Evolutionary conservation across 352 stramenopile species (phyloP).

Genomic region (Elongisporangium prolatum): DNA sequence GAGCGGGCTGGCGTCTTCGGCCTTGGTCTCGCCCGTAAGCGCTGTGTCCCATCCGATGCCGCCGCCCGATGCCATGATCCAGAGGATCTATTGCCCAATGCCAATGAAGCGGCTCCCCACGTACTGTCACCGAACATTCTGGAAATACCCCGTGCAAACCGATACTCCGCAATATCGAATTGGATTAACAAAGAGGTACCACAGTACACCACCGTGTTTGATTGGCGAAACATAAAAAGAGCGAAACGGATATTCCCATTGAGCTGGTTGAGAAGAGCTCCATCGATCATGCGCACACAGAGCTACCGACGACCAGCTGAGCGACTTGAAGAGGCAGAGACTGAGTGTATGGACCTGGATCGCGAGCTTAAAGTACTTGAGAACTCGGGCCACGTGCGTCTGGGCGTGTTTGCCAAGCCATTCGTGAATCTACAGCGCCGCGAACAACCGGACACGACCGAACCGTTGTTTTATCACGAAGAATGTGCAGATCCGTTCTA

Average conservation of each 20-base stretch:
- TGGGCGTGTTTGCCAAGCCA: conserved; percentile 59
- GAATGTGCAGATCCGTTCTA: conserved; percentile 48
- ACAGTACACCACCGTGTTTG: background rate
- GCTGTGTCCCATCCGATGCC: background rate
- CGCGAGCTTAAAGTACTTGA: conserved; percentile 60
- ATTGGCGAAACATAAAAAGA: background rate
- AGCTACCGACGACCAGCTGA: conserved; percentile 20
- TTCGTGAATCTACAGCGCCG: conserved; percentile 13
- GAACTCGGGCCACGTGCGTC: conserved; percentile 42
- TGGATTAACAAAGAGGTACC: background rate
- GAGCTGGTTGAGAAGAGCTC: background rate
- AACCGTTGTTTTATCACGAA: conserved; percentile 22
- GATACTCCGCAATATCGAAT: background rate
- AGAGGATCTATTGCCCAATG: background rate
- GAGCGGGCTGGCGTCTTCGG: conserved; percentile 30
- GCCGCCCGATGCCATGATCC: background rate
- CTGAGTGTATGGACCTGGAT: conserved; percentile 28
- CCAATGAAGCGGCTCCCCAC: background rate
- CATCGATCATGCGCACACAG: background rate
- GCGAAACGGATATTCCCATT: background rate
- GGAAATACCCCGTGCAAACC: background rate
- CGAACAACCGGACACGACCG: conserved; percentile 12
- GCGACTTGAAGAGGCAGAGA: conserved; percentile 14
- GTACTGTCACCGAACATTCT: background rate
- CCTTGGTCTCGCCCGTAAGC: background rate